Base-by-base conservation (phyloP, 108 stramenopile genomes). In the Poteriospumella lacustris region DNA sequence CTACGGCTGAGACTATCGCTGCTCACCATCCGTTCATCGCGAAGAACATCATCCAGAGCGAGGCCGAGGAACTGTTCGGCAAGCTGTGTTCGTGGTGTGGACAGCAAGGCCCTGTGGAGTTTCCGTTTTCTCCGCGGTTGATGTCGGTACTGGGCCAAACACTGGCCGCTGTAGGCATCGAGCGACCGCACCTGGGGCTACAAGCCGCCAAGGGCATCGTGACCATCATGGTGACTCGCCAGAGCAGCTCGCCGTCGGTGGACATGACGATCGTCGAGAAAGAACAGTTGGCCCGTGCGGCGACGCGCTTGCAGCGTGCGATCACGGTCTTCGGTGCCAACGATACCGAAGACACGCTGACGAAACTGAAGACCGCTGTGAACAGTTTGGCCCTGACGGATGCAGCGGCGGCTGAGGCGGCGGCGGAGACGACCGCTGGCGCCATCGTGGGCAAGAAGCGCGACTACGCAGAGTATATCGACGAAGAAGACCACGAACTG, bases 281-380 rank as follows among this genome's bases (percentile, higher is more conserved):
- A 64, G 60, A 64, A 24, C 15, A 64, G 28, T 64, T 64, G 36
- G 60, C 60, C 5, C 60, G 60, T 31, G 60, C 60, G 36, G 31
- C 60, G 36, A 3, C 28, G 28, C 60, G 60, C 36, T 24, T 64
- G 5, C 24, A 34, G 9, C 3, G 60, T 12, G 60, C 60, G 5
- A 33, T 34, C 9, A 64, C 60, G 28, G 60, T 33, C 15, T 64
- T 12, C 36, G 36, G 33, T 12, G 60, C 29, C 28, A n/a, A n/a
- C n/a, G 29, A 64, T 31, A 5, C 60, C 9, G 31, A 64, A 64
- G 12, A 64, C 5, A 33, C 5, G 5, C 28, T 64, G 15, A 26
- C 28, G 24, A 64, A 64, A 64, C 31, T 64, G 3, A 64, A 33
- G 36, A 34, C 28, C 36, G 60, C 60, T 19, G 60, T 64, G 5